Evolutionary conservation across 2,329 filamentous ascomycete species (phyloP).

Genomic region (Neurospora sp.): DNA sequence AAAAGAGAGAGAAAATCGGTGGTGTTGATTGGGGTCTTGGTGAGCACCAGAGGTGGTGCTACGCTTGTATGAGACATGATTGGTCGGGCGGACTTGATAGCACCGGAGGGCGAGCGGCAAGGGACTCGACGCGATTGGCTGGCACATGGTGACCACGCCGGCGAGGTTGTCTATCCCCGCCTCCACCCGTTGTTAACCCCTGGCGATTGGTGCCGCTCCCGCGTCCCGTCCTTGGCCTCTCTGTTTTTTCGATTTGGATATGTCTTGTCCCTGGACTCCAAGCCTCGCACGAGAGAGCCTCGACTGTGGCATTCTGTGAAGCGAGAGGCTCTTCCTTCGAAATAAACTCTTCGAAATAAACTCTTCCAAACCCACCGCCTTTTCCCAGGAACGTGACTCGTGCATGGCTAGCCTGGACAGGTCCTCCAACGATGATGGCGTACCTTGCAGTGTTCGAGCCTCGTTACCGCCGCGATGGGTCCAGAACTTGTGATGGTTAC

Average conservation of each 20-base stretch:
- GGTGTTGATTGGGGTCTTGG: slow-evolving; percentile 11
- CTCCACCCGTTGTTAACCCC: neutral
- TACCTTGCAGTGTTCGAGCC: neutral
- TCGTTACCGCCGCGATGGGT: neutral
- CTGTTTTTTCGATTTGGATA: neutral
- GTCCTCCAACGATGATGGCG: neutral
- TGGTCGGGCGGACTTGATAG: slow-evolving; percentile 27
- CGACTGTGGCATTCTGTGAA: neutral
- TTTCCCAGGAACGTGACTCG: neutral
- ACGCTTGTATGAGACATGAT: slow-evolving; percentile 25
- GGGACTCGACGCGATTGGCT: slow-evolving; percentile 19
- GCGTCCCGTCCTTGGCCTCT: neutral
- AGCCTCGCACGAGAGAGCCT: neutral
- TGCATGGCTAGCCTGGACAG: neutral
- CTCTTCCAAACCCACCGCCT: neutral
- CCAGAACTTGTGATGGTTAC: neutral
- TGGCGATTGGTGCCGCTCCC: neutral
- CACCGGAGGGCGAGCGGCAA: slow-evolving; percentile 25
- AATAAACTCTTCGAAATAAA: neutral
- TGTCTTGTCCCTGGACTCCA: neutral
- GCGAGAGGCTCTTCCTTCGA: neutral
- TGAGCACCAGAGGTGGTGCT: slow-evolving; percentile 18
- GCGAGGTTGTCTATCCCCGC: neutral
- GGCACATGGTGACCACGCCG: slow-evolving; percentile 2
- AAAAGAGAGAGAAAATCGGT: slow-evolving; percentile 14